Conservation (phyloP, 2,329 filamentous ascomycete species). For the Bipolaris oryzae region DNA sequence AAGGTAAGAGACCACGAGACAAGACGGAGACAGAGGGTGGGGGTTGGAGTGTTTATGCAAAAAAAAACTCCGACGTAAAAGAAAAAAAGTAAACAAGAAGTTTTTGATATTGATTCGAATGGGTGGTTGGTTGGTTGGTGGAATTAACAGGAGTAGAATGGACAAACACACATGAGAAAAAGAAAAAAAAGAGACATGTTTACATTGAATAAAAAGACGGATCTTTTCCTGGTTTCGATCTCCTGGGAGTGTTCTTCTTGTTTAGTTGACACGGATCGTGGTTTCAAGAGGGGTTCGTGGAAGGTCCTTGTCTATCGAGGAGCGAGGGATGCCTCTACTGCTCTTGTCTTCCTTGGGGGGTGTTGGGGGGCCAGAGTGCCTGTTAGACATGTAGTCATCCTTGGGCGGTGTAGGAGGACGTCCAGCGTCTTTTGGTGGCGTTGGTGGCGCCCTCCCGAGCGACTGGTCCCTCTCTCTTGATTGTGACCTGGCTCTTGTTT, state of each 20-base stretch:
- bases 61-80: neutral
- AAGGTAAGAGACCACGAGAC: neutral
- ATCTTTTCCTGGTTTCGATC: too few relatives aligned
- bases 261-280: constrained; percentile 40
- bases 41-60: neutral
- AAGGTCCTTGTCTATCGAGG: constrained; percentile 42
- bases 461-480: constrained; percentile 35
- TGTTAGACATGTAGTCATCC: constrained; percentile 33
- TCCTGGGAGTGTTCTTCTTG: neutral
- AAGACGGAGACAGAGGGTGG: neutral
- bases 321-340: constrained; percentile 23
- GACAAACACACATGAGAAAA: neutral
- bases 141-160: neutral
- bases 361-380: constrained; percentile 46
- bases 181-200: neutral
- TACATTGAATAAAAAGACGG: neutral
- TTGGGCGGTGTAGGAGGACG: constrained; percentile 49
- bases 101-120: neutral
- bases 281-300: constrained; percentile 45
- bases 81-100: too few relatives aligned
- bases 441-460: constrained; percentile 49
- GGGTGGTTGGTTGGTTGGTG: neutral
- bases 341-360: constrained; percentile 48
- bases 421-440: constrained; percentile 52
- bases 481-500: constrained; percentile 18